Evolutionary conservation across 2,329 filamentous ascomycete species (phyloP).

Genomic region (Cytospora schulzeri): DNA sequence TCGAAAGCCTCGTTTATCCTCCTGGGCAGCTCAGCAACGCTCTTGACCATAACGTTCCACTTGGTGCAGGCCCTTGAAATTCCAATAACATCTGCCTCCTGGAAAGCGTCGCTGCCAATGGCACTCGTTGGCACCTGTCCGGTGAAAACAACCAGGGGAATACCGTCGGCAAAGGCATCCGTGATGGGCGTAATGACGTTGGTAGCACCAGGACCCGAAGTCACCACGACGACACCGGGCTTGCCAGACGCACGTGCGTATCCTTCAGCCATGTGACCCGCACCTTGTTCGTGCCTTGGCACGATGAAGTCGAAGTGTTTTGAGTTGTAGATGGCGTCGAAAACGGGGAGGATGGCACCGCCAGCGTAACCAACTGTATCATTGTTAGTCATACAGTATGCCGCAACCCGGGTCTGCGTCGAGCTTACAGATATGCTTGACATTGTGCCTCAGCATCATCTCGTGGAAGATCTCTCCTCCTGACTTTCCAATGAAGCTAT

Average conservation of each 20-base stretch:
- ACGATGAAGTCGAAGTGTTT: conserved; percentile 95
- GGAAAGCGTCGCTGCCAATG: conserved; percentile 95
- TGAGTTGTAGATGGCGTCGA: conserved; percentile 98
- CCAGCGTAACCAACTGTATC: conserved; percentile 80
- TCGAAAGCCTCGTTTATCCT: conserved; percentile 98
- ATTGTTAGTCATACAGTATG: conserved; percentile 31
- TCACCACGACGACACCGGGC: conserved; percentile 94
- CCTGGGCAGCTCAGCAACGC: conserved; percentile 85
- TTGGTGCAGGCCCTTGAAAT: conserved; percentile 96
- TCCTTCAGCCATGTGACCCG: conserved; percentile 97
- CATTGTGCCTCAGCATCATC: conserved; percentile 93
- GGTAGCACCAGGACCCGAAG: conserved; percentile 92
- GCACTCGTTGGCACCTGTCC: conserved; percentile 89
- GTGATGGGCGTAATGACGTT: conserved; percentile 97
- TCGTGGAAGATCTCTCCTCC: conserved; percentile 98
- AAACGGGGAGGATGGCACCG: conserved; percentile 94
- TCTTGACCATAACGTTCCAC: conserved; percentile 99
- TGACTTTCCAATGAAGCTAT: conserved; percentile 87
- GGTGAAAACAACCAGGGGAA: conserved; percentile 91
- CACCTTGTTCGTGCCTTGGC: conserved; percentile 94
- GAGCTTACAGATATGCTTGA: conserved; percentile 90
- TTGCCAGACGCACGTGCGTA: conserved; percentile 93
- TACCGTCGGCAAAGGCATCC: conserved; percentile 92
- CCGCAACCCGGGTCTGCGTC: background rate
- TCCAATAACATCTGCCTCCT: conserved; percentile 91